Base-by-base conservation (phyloP, 108 stramenopile genomes). In the Cyclostephanos invisitatus region DNA sequence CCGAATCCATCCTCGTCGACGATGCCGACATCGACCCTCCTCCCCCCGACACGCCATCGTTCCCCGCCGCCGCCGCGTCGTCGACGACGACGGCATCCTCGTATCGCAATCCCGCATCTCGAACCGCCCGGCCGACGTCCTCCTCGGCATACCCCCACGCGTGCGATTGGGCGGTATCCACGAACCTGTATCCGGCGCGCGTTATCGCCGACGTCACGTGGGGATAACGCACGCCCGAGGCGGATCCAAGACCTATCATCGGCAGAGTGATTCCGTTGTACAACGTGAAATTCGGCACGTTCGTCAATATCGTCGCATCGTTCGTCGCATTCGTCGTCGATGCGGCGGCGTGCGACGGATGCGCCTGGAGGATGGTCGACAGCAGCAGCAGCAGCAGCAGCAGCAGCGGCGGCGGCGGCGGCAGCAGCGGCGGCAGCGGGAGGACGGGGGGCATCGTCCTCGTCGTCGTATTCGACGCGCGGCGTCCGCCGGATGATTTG, bases 141-240 rank as follows among this genome's bases (percentile, higher is more conserved):
- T 70, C 63, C 67, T 87, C 84, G 35, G 68, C 82, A 58, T 87
- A 87, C 11, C 86, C 82, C 84, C 82, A 85, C 5, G 68, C 68
- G 35, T 75, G 74, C 5, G 79, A 74, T 27, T 87, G 86, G 9
- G 84, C 84, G 51, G 84, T 87, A 22, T 85, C 84, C 20, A 87
- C 18, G 60, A 73, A 87, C 14, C 75, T 62, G 60, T 87, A 87
- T 25, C 86, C 86, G 5, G 44, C 51, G 15, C 21, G 48, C 40
- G 71, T 32, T 12, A 85, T 78, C 18, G 86, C 86, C 1, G 73
- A 70, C 12, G 44, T 5, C 0, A 85, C 72, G 62, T 80, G 75
- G 10, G 24, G 29, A 20, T 76, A 64, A 7, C 71, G 48, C 3
- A 87, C 86, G 12, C 82, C 86, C 25, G 78, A 80, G 40, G 84